Evolutionary conservation across 805 yeast genomes (phyloP), one percentile per base, ranked within the genome.

Genomic region (Candida silvatica): DNA sequence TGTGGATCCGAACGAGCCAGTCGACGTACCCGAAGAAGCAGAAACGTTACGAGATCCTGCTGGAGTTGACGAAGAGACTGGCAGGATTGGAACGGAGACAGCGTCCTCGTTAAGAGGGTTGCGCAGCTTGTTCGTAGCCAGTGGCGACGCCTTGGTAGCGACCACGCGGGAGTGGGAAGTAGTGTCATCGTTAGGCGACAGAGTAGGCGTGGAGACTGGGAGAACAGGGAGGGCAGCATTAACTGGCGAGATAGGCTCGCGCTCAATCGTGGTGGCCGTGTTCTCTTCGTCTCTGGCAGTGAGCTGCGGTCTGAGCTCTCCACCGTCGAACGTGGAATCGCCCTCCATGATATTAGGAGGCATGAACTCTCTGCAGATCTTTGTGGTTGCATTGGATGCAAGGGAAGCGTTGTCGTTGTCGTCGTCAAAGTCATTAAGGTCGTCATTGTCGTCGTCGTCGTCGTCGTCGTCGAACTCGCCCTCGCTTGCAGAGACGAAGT

Each of bases 21-120:
- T 34, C 3, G 34, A 24, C 1, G 69, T 9, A 14, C n/a, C 17
- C 2, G 27, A 59, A 38, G 59, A 59, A 43, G 64, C 68, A 3
- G 65, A 56, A 34, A 58, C 58, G 40, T 56, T 56, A 41, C 58
- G 58, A 3, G 59, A 52, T 20, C 45, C 54, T 42, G 61, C 63
- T 38, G 58, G 59, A 4, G 63, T 12, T 22, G 25, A 25, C n/a
- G 24, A 22, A 8, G 24, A 22, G 24, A 22, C 24, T 22, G 24
- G 24, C 11, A 16, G 7, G 17, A 16, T 15, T 9, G 29, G 17
- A 12, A 27, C 29, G 14, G 29, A n/a, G 17, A 16, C 17, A 7
- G 7, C 15, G 12, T 17, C 25, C 11, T 34, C 33, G 4, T 18
- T 16, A 20, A 16, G 20, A n/a, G 17, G 15, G 26, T 11, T n/a